Evolutionary conservation across 306 rosid genomes (phyloP).

Genomic region (Glycine tomentella): DNA sequence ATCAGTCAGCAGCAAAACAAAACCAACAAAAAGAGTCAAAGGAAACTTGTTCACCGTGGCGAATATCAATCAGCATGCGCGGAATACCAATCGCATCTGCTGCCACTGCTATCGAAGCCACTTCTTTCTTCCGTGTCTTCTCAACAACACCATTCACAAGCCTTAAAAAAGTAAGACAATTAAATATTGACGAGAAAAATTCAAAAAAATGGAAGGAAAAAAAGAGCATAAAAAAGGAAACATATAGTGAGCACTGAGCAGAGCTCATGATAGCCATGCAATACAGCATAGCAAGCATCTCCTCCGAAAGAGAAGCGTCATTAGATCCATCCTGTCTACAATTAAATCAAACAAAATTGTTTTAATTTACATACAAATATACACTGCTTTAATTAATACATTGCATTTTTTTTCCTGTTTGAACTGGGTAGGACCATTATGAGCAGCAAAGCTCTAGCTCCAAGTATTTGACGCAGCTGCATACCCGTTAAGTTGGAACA

Average conservation of each 20-base stretch:
- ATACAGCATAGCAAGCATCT: slow-evolving; percentile 77
- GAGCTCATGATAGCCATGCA: slow-evolving; percentile 86
- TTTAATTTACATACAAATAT: background rate
- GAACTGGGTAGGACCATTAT: too few species aligned
- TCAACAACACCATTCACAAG: slow-evolving; percentile 89
- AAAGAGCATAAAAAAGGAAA: background rate
- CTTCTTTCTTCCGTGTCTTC: slow-evolving; percentile 77
- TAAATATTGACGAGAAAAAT: background rate
- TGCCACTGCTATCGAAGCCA: slow-evolving; percentile 77
- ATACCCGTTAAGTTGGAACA: too few species aligned
- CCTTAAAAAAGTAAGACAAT: slow-evolving; percentile 49
- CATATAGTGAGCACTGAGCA: slow-evolving; percentile 39
- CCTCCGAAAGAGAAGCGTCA: slow-evolving; percentile 68
- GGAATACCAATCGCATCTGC: slow-evolving; percentile 87
- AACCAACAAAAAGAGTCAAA: background rate
- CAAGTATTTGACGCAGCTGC: too few species aligned
- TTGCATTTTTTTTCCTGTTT: too few species aligned
- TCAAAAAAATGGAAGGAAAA: background rate
- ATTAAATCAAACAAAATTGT: slow-evolving; percentile 33
- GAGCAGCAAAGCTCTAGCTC: too few species aligned
- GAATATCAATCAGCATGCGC: slow-evolving; percentile 83
- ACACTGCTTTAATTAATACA: too few species aligned
- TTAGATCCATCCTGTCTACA: slow-evolving; percentile 45
- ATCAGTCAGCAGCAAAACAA: background rate
- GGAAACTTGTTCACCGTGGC: slow-evolving; percentile 71